A percentile compares a stretch with the other conserved stretches of the same genome.
phyloP scores from a whole-genome alignment of 2,329 filamentous ascomycete genomes.

The Hawksworthiomyces lignivorus region DNA sequence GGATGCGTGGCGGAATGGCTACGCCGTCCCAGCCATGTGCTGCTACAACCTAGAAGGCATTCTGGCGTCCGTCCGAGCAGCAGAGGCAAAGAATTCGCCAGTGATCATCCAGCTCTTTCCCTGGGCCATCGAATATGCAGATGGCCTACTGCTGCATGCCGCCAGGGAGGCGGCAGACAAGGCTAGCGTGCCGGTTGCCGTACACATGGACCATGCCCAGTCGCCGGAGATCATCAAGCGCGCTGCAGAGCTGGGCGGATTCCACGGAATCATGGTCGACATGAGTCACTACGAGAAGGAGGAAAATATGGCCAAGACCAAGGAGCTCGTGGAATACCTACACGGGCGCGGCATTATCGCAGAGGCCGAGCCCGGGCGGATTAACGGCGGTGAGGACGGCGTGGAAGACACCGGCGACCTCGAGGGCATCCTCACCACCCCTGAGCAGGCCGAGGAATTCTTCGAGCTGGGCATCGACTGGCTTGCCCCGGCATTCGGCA shows the following conservation, averaged over 20 bases:
- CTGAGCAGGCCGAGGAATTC: slow-evolving; percentile 62
- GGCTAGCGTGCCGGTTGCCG: slow-evolving; percentile 51
- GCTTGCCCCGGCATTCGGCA: slow-evolving; percentile 66
- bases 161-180: slow-evolving; percentile 47
- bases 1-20: slow-evolving; percentile 44
- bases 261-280: slow-evolving; percentile 66
- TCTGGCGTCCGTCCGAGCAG: slow-evolving; percentile 51
- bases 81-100: slow-evolving; percentile 57
- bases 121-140: slow-evolving; percentile 62
- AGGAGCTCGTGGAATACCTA: slow-evolving; percentile 53
- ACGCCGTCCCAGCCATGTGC: slow-evolving; percentile 49
- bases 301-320: slow-evolving; percentile 54
- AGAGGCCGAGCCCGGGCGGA: slow-evolving; percentile 58
- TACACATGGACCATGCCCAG: slow-evolving; percentile 62
- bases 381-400: slow-evolving; percentile 56
- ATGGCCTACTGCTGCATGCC: slow-evolving; percentile 44
- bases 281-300: slow-evolving; percentile 62
- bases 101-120: slow-evolving; percentile 67
- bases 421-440: slow-evolving; percentile 50
- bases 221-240: slow-evolving; percentile 51
- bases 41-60: slow-evolving; percentile 43
- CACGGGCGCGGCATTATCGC: slow-evolving; percentile 55
- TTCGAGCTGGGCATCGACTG: slow-evolving; percentile 63
- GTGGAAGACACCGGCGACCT: slow-evolving; percentile 50
- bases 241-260: slow-evolving; percentile 52